Base-by-base conservation (phyloP, 2,329 filamentous ascomycete species). In the Achaetomium macrosporum region DNA sequence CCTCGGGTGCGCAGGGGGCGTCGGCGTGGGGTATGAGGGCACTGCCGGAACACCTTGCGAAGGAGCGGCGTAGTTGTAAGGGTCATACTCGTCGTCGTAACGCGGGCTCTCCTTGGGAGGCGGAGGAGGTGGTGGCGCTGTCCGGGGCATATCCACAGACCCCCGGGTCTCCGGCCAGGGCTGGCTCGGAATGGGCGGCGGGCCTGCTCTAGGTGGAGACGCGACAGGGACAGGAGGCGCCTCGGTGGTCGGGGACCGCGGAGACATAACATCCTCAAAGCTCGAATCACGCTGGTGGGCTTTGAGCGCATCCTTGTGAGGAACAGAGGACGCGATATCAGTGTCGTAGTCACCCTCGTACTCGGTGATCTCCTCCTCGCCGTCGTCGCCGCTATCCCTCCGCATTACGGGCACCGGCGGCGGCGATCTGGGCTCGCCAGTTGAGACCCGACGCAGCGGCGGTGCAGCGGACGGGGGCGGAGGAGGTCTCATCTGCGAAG, bases 281-380 rank as follows among this genome's bases (percentile, higher is more conserved):
- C 88, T 95, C 7, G 85, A 82, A 42, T 92, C 88, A 50, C 86
- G 81, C 8, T 79, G 81, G 68, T 95, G 90, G 9, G 88, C 75
- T 68, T 92, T 95, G 56, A 97, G 71, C 1, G 92, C 91, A 71
- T 96, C 92, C 70, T 95, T 96, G 69, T 96, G 90, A 51, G 88
- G 89, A n/a, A 83, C 90, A 10, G 89, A 86, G n/a, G 91, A 89
- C 1, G 87, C 91, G 65, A 97, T 97, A 66, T 97, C 93, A 7
- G 93, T 97, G 63, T 97, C 93, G 66, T 97, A 97, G 65, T 97
- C 93, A 7, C 92, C 93, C 66, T 99, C 93, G 65, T 97, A 97
- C 65, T 96, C 92, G 0, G 90, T 95, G 33, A 90, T 79, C 64
- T 95, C 90, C 54, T 87, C 89, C 54, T 87, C 85, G 25, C 83